Evolutionary conservation across 805 yeast genomes (phyloP).

Genomic region (Saturnispora dispora): DNA sequence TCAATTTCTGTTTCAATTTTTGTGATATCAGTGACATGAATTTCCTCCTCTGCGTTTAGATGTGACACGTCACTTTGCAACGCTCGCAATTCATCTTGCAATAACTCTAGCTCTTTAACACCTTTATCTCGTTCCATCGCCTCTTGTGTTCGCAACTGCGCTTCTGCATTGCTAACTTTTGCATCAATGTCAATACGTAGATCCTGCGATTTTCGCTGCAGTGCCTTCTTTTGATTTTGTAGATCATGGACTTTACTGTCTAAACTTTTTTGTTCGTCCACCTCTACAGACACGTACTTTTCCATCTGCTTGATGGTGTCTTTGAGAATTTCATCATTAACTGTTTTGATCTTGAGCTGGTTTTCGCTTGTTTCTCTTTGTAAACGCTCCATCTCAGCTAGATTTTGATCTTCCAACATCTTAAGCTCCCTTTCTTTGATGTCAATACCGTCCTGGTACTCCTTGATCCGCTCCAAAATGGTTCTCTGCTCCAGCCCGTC

Average conservation of each 20-base stretch:
- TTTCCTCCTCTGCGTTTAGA: neutral
- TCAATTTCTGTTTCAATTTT: neutral
- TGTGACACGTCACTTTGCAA: neutral
- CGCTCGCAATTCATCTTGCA: neutral
- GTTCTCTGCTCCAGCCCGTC: constrained; percentile 2
- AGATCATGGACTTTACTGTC: neutral
- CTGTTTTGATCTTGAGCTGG: neutral
- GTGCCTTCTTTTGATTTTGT: neutral
- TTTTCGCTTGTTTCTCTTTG: neutral
- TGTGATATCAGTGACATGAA: neutral
- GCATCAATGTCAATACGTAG: neutral
- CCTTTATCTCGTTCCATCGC: neutral
- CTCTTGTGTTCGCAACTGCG: neutral
- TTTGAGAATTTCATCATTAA: neutral
- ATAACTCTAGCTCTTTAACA: neutral
- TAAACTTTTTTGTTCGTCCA: neutral
- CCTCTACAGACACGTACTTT: neutral
- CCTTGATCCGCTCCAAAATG: neutral
- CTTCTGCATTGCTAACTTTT: neutral
- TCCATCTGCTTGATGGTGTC: constrained; percentile 4
- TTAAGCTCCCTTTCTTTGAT: constrained; percentile 4
- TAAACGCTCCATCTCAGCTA: neutral
- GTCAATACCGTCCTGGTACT: constrained; percentile 1
- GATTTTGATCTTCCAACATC: no score
- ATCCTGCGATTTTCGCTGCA: neutral